Conservation (phyloP, 495 filamentous ascomycete genomes). For the Stereocaulon alpinum region DNA sequence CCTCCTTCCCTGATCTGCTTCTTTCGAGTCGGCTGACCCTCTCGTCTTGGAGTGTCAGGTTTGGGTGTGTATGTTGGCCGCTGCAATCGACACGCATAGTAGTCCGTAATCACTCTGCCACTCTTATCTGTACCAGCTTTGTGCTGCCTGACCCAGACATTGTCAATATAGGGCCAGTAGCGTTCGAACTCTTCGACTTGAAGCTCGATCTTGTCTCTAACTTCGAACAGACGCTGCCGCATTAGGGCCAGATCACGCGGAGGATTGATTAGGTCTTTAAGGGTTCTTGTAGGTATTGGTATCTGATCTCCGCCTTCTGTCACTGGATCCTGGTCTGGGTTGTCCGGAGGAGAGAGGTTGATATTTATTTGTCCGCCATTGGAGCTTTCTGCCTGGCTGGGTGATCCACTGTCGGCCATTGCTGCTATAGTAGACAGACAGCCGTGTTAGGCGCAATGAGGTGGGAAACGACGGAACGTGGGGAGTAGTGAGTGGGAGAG, state of each 20-base stretch:
- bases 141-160: slow-evolving; percentile 45
- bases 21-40: slow-evolving; percentile 41
- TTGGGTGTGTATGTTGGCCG: slow-evolving; percentile 32
- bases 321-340: not conserved
- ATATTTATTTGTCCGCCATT: slow-evolving; percentile 6
- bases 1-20: slow-evolving; percentile 42
- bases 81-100: slow-evolving; percentile 43
- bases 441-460: not conserved
- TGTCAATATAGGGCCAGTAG: slow-evolving; percentile 47
- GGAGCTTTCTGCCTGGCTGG: slow-evolving; percentile 1
- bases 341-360: not conserved
- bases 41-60: slow-evolving; percentile 25
- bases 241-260: slow-evolving; percentile 36
- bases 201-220: slow-evolving; percentile 43
- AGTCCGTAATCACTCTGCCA: slow-evolving; percentile 41
- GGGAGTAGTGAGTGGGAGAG: not conserved
- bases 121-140: slow-evolving; percentile 39
- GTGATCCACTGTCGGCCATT: slow-evolving; percentile 6
- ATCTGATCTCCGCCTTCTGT: slow-evolving; percentile 6
- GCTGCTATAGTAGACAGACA: not conserved
- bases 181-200: slow-evolving; percentile 41
- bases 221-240: slow-evolving; percentile 39
- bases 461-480: too few species aligned
- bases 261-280: slow-evolving; percentile 29
- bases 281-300: slow-evolving; percentile 15